Percentiles rank a stretch among this genome's conserved stretches.
Conservation (phyloP, 441 rosid genomes). For the Arabidopsis lyrata region DNA sequence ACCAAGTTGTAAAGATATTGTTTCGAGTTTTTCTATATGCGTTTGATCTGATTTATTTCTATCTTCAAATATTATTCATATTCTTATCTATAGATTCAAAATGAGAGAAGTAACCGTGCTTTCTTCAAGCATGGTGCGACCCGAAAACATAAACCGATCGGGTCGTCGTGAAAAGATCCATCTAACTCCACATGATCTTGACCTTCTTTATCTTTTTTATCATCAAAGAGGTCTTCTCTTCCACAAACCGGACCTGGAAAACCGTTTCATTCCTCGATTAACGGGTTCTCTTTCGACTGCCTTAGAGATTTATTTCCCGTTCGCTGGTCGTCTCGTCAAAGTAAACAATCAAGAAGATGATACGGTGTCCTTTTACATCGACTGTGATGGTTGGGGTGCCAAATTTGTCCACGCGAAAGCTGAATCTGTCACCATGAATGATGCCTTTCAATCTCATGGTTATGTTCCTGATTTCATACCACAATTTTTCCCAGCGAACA, state of each 20-base stretch:
- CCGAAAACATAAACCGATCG: not conserved
- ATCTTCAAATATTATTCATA: not conserved
- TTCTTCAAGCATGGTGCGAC: conserved; percentile 37
- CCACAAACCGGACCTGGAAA: conserved; percentile 28
- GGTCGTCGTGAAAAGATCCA: conserved; percentile 20
- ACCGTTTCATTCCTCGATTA: conserved; percentile 8
- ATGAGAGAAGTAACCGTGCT: conserved; percentile 34
- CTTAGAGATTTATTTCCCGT: conserved; percentile 26
- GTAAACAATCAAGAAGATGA: conserved; percentile 14
- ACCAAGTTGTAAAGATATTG: conserved; percentile 3
- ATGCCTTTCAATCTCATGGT: conserved; percentile 24
- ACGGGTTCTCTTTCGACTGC: conserved; percentile 38
- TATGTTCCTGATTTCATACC: conserved; percentile 17
- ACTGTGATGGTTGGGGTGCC: conserved; percentile 34
- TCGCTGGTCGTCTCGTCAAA: conserved; percentile 38
- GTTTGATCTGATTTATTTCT: not conserved
- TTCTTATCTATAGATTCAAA: not conserved
- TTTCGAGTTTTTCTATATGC: not conserved
- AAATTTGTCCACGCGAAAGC: conserved; percentile 37
- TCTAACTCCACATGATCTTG: conserved; percentile 45
- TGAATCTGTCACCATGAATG: conserved; percentile 13
- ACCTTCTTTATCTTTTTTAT: conserved; percentile 32
- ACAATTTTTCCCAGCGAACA: conserved; percentile 44
- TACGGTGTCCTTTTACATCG: conserved; percentile 31
- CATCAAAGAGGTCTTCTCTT: conserved; percentile 47